phyloP scores from a whole-genome alignment of 371 early-diverging fungal genomes.

The Apophysomyces ossiformis region DNA sequence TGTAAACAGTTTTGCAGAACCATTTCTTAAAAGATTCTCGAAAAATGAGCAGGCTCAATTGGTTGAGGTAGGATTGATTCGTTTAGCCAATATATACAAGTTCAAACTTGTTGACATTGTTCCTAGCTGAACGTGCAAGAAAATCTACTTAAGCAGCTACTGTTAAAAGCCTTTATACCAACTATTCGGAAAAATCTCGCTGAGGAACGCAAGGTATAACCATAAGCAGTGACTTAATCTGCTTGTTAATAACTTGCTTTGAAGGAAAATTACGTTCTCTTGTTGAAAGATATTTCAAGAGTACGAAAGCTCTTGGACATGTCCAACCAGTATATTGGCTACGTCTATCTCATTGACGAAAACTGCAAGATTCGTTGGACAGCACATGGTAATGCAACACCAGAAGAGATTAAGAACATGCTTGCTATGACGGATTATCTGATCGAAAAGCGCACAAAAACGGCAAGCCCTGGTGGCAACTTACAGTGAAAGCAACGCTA shows the following conservation, averaged over 20 bases:
- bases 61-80: conserved; percentile 43
- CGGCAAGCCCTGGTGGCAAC: background rate
- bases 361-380: conserved; percentile 82
- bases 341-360: conserved; percentile 78
- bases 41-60: conserved; percentile 34
- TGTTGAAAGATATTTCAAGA: conserved; percentile 63
- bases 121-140: conserved; percentile 68
- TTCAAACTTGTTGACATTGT: background rate
- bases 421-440: conserved; percentile 54
- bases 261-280: conserved; percentile 64
- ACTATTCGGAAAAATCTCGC: conserved; percentile 63
- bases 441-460: conserved; percentile 26
- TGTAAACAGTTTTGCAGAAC: conserved; percentile 59
- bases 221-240: background rate
- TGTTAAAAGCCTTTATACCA: conserved; percentile 67
- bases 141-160: conserved; percentile 63
- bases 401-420: conserved; percentile 67
- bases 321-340: conserved; percentile 78
- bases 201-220: conserved; percentile 57
- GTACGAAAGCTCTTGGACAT: conserved; percentile 66
- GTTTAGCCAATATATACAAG: background rate
- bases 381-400: conserved; percentile 81
- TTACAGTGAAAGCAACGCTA: background rate
- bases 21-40: conserved; percentile 55
- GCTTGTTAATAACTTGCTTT: background rate